Evolutionary conservation across 2,329 filamentous ascomycete species (phyloP).

Genomic region (Xylaria sp.): DNA sequence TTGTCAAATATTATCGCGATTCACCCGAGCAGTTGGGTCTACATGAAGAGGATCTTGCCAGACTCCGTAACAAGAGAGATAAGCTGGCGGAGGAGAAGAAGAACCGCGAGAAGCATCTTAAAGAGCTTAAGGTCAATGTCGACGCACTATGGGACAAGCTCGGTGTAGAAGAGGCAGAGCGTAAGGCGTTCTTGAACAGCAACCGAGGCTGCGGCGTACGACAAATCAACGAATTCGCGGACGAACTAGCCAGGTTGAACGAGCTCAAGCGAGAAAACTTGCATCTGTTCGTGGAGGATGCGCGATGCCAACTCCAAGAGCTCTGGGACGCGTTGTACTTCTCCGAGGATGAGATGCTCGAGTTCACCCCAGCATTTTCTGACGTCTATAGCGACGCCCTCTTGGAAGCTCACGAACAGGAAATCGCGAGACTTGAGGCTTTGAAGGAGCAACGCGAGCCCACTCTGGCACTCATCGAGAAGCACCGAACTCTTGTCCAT

Average conservation of each 20-base stretch:
- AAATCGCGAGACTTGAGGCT: slow-evolving; percentile 79
- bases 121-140: slow-evolving; percentile 76
- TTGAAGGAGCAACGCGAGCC: slow-evolving; percentile 87
- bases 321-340: slow-evolving; percentile 95
- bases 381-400: slow-evolving; percentile 97
- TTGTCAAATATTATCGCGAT: slow-evolving; percentile 88
- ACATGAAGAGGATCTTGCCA: slow-evolving; percentile 80
- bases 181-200: slow-evolving; percentile 79
- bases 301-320: slow-evolving; percentile 85
- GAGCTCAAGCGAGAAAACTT: slow-evolving; percentile 95
- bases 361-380: slow-evolving; percentile 95
- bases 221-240: slow-evolving; percentile 94
- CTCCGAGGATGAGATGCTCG: slow-evolving; percentile 97
- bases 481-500: slow-evolving; percentile 77
- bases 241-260: slow-evolving; percentile 82
- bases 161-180: slow-evolving; percentile 78
- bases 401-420: slow-evolving; percentile 90
- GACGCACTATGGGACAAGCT: slow-evolving; percentile 88
- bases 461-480: slow-evolving; percentile 79
- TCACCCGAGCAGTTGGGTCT: slow-evolving; percentile 92
- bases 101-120: slow-evolving; percentile 74
- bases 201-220: slow-evolving; percentile 91
- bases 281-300: slow-evolving; percentile 94
- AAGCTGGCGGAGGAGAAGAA: slow-evolving; percentile 88
- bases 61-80: slow-evolving; percentile 74